Conservation (phyloP, 352 stramenopile genomes). For the Globisporangium polare region DNA sequence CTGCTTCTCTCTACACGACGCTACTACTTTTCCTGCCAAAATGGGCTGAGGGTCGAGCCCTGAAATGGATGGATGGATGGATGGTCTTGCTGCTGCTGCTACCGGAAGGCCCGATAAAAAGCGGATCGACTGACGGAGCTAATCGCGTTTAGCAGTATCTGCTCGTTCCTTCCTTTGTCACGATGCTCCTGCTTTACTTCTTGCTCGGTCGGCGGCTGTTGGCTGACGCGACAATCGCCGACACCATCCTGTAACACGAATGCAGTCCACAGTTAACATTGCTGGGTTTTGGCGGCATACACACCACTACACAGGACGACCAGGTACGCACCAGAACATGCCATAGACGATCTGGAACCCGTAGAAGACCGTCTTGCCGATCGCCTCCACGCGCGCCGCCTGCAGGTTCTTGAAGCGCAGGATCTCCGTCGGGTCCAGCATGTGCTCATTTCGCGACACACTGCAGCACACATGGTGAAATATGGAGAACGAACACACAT, state of each 20-base stretch:
- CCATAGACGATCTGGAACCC: constrained; percentile 86
- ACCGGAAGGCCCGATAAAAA: background rate
- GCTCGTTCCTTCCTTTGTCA: background rate
- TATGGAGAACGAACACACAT: background rate
- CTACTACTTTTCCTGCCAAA: background rate
- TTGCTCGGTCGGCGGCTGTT: constrained; percentile 30
- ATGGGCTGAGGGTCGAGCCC: background rate
- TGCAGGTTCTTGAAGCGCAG: constrained; percentile 85
- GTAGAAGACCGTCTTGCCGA: constrained; percentile 84
- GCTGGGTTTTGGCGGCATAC: too few relatives aligned
- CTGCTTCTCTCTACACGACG: background rate
- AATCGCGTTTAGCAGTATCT: background rate
- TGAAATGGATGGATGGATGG: background rate
- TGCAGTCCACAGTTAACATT: background rate
- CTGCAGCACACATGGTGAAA: constrained; percentile 19
- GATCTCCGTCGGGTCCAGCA: constrained; percentile 85
- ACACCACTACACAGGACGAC: too few relatives aligned
- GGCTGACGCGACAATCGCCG: constrained; percentile 70
- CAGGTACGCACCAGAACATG: constrained; percentile 84
- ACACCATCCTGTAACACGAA: constrained; percentile 64
- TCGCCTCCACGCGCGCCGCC: constrained; percentile 69
- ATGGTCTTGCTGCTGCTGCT: background rate
- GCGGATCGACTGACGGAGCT: background rate
- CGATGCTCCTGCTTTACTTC: constrained; percentile 5
- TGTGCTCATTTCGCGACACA: constrained; percentile 72